A percentile compares a stretch with the other conserved stretches of the same genome.
Evolutionary conservation across 176 grass and related monocot species (phyloP).

Genomic region (Areca catechu): DNA sequence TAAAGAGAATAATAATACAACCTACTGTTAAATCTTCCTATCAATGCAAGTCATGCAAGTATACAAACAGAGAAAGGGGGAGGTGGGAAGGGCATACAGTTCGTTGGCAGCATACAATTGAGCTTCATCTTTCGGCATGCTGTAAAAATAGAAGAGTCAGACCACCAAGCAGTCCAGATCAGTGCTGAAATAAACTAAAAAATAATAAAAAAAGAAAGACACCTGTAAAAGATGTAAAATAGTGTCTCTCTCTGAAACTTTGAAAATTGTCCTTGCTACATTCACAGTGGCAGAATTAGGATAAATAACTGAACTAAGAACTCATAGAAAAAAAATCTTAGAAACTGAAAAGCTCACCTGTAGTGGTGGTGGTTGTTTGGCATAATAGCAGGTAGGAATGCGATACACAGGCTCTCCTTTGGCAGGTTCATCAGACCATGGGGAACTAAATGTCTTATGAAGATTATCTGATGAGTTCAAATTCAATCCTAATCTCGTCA

Average conservation of each 20-base stretch:
- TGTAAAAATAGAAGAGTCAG: slow-evolving; percentile 26
- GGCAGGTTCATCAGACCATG: slow-evolving; percentile 77
- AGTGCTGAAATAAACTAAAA: slow-evolving; percentile 1
- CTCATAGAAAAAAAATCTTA: background rate
- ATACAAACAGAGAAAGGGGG: no score
- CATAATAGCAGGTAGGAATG: slow-evolving; percentile 68
- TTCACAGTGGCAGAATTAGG: slow-evolving; percentile 29
- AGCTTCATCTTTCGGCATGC: slow-evolving; percentile 97
- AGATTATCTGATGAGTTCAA: slow-evolving; percentile 90
- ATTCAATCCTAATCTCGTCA: slow-evolving; percentile 75
- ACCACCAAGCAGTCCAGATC: background rate
- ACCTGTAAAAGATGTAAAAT: slow-evolving; percentile 99
- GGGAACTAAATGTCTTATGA: slow-evolving; percentile 90
- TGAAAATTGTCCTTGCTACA: slow-evolving; percentile 64
- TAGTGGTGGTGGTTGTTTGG: slow-evolving; percentile 55
- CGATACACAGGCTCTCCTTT: slow-evolving; percentile 80
- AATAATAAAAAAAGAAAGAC: slow-evolving; percentile 5
- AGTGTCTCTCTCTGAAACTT: slow-evolving; percentile 56
- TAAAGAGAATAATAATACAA: no score
- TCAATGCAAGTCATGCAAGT: no score
- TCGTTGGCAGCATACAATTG: slow-evolving; percentile 76
- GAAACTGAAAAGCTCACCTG: slow-evolving; percentile 32
- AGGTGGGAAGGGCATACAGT: slow-evolving; percentile 37
- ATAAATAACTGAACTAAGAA: slow-evolving; percentile 8
- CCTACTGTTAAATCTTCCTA: no score